Evolutionary conservation across 2,329 filamentous ascomycete species (phyloP).

Genomic region (Colletotrichum musae): DNA sequence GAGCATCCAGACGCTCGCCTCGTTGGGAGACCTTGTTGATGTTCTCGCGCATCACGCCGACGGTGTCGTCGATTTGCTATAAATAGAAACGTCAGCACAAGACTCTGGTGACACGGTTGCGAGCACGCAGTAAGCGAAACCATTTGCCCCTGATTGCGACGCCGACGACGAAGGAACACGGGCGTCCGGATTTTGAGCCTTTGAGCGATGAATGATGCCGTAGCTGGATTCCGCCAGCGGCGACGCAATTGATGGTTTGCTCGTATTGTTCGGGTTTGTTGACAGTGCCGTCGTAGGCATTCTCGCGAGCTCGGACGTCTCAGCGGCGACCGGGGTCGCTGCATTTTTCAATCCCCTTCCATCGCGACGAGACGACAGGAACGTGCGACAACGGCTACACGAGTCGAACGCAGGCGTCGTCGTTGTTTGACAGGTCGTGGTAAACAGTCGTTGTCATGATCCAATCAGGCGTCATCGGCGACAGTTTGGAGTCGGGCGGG

Average conservation of each 20-base stretch:
- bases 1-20: conserved; percentile 87
- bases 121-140: conserved; percentile 24
- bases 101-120: conserved; percentile 27
- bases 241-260: neutral
- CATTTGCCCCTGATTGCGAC: conserved; percentile 29
- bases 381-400: neutral
- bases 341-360: neutral
- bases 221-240: neutral
- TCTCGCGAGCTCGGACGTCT: neutral
- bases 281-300: neutral
- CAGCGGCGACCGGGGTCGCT: neutral
- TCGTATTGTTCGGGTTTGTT: neutral
- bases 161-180: neutral
- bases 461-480: conserved; percentile 31
- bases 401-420: neutral
- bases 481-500: conserved; percentile 26
- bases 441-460: conserved; percentile 12
- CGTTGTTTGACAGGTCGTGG: neutral
- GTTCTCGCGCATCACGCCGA: conserved; percentile 96
- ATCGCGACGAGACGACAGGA: conserved; percentile 9
- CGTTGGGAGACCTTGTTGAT: conserved; percentile 97
- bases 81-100: conserved; percentile 40
- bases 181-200: no score
- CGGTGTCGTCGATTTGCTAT: conserved; percentile 97
- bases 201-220: neutral